Percentiles rank a stretch among this genome's conserved stretches.
These are phyloP conservation scores for Haematococcus lacustris DNA, from an alignment of 139 green algal species.

Conservation along the genomic window DNA sequence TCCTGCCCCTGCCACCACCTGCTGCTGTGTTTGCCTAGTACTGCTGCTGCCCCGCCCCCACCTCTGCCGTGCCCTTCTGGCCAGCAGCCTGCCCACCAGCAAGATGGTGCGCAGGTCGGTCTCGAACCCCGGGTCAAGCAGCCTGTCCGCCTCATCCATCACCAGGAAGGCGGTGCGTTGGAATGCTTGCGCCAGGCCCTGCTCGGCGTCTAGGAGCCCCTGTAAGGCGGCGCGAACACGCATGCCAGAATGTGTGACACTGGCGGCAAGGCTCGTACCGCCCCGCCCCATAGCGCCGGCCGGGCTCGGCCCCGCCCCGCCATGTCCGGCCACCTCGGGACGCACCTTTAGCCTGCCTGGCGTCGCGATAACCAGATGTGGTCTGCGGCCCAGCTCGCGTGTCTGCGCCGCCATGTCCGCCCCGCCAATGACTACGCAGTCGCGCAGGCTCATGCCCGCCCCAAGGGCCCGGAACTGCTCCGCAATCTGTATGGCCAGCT, in stretches of 20 bases:
- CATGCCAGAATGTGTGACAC: too few relatives aligned
- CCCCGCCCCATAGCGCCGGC: too few relatives aligned
- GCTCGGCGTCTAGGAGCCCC: slow-evolving; percentile 45
- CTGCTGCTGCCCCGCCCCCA: too few relatives aligned
- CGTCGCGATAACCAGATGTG: slow-evolving; percentile 94
- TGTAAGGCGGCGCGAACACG: too few relatives aligned
- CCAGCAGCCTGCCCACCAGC: too few relatives aligned
- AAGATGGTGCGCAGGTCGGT: slow-evolving; percentile 44
- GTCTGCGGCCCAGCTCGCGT: slow-evolving; percentile 56
- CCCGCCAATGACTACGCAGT: slow-evolving; percentile 81
- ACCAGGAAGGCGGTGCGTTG: slow-evolving; percentile 65
- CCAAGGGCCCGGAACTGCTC: slow-evolving; percentile 91
- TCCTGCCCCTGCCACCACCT: too few relatives aligned
- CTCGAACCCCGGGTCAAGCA: slow-evolving; percentile 87
- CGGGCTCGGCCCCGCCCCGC: too few relatives aligned
- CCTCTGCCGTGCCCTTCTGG: too few relatives aligned
- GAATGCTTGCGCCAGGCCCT: slow-evolving; percentile 37
- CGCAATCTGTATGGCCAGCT: slow-evolving; percentile 91
- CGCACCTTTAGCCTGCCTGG: slow-evolving; percentile 69
- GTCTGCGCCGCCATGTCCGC: slow-evolving; percentile 81
- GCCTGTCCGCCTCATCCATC: slow-evolving; percentile 90
- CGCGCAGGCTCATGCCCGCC: slow-evolving; percentile 65
- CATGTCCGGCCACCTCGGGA: too few relatives aligned
- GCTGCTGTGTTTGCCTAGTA: too few relatives aligned
- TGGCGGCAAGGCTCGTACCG: too few relatives aligned